Conservation (phyloP, 805 yeast genomes). For the Metschnikowia lachancei region DNA sequence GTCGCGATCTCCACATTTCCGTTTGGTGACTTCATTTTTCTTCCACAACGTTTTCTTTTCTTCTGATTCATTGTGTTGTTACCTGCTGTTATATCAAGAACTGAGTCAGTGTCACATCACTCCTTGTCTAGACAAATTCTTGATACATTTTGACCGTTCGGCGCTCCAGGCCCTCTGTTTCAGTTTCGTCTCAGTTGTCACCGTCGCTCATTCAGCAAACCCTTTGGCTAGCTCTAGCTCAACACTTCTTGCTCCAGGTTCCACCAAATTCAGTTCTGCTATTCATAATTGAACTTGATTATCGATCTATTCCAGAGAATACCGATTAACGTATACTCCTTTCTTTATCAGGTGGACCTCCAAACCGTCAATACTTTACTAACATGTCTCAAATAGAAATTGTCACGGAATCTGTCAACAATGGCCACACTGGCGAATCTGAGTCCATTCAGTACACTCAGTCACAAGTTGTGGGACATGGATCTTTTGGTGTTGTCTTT, state of each 20-base stretch:
- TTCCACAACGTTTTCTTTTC: conserved; percentile 1
- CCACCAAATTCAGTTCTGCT: background rate
- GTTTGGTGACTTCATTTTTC: conserved; percentile 4
- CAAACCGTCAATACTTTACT: conserved; percentile 21
- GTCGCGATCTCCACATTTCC: conserved; percentile 17
- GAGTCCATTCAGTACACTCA: conserved; percentile 71
- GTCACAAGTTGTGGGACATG: conserved; percentile 93
- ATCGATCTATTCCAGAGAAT: background rate
- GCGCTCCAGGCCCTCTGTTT: background rate
- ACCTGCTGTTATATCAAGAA: background rate
- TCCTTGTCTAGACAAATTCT: conserved; percentile 1
- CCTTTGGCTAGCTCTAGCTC: background rate
- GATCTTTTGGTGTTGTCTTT: conserved; percentile 98
- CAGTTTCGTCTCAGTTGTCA: background rate
- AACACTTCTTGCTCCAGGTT: background rate
- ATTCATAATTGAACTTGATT: too few species aligned
- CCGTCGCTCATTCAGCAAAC: conserved; percentile 1
- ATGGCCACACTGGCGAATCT: conserved; percentile 66
- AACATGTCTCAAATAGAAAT: conserved; percentile 47
- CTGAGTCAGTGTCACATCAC: background rate
- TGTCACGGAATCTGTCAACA: conserved; percentile 63
- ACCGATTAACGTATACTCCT: too few species aligned
- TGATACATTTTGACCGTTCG: background rate
- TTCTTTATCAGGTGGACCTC: background rate
- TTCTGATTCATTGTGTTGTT: background rate